Percentiles rank a stretch among this genome's conserved stretches.
Evolutionary conservation across 257 asterid genomes (phyloP).

Genomic region (Cynanchum wilfordii): DNA sequence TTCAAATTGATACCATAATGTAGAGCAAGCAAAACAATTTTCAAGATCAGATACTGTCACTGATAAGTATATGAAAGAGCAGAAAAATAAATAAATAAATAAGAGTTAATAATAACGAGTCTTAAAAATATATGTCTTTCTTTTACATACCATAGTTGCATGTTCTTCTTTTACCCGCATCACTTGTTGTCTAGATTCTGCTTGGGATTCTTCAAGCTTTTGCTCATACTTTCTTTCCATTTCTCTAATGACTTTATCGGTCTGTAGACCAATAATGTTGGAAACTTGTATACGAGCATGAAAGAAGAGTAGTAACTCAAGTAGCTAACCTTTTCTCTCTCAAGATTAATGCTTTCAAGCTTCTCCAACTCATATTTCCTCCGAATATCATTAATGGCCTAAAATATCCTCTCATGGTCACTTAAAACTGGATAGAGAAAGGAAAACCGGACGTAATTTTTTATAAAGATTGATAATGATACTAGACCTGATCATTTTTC

Average conservation of each 20-base stretch:
- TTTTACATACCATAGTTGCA: conserved; percentile 59
- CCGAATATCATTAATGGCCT: conserved; percentile 89
- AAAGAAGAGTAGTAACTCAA: background rate
- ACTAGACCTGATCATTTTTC: conserved; percentile 80
- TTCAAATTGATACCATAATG: background rate
- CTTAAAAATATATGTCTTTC: background rate
- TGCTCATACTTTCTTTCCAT: conserved; percentile 52
- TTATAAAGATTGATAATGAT: conserved; percentile 3
- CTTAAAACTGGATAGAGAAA: conserved; percentile 15
- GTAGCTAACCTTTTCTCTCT: conserved; percentile 74
- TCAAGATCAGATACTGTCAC: background rate
- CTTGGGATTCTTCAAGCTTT: conserved; percentile 60
- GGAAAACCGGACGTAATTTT: background rate
- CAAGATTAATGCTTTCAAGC: conserved; percentile 62
- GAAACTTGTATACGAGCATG: conserved; percentile 2
- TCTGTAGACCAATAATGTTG: conserved; percentile 44
- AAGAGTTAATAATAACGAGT: no score
- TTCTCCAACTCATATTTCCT: conserved; percentile 84
- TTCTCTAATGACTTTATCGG: conserved; percentile 58
- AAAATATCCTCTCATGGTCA: conserved; percentile 30
- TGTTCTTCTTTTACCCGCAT: conserved; percentile 70
- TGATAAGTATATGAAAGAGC: background rate
- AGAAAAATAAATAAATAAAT: background rate
- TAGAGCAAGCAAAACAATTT: conserved; percentile 7
- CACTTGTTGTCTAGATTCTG: conserved; percentile 63